These are phyloP conservation scores for Didymellaceae sp. DNA, from an alignment of 2,329 filamentous ascomycete genomes.

Conservation along the genomic window DNA sequence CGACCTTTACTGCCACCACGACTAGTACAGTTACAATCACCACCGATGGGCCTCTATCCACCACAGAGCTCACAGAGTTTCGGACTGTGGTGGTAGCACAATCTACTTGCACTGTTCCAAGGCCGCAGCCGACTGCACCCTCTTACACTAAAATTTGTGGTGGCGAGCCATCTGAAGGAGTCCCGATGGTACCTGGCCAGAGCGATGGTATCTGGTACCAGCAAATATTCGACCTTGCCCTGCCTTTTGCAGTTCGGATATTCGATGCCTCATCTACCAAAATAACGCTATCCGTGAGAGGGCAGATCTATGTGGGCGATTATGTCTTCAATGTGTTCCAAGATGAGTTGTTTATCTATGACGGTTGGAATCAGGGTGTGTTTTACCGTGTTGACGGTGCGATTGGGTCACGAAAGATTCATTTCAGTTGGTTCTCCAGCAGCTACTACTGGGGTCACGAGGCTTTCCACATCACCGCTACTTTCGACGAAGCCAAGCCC, in stretches of 20 bases:
- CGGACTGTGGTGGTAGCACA: neutral
- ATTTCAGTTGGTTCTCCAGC: constrained; percentile 3
- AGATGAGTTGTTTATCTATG: neutral
- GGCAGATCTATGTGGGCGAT: neutral
- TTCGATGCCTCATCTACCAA: neutral
- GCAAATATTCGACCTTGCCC: neutral
- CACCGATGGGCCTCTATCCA: neutral
- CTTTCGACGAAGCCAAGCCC: constrained; percentile 4
- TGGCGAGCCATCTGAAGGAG: neutral
- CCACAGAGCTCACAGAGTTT: neutral
- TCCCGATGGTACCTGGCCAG: constrained; percentile 2
- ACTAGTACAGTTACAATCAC: neutral
- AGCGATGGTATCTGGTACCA: neutral
- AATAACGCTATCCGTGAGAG: neutral
- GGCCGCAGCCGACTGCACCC: neutral
- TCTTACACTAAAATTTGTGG: constrained; percentile 3
- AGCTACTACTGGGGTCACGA: neutral
- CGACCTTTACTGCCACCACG: neutral
- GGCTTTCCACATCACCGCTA: constrained; percentile 1
- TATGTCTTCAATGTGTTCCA: neutral
- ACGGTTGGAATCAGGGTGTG: neutral
- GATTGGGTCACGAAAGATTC: constrained; percentile 2
- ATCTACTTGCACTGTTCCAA: neutral
- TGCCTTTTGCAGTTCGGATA: neutral
- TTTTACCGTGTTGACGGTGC: constrained; percentile 4